These are phyloP conservation scores for Ascomycota sp. DNA, from an alignment of 2,329 filamentous ascomycete genomes.

Conservation along the genomic window DNA sequence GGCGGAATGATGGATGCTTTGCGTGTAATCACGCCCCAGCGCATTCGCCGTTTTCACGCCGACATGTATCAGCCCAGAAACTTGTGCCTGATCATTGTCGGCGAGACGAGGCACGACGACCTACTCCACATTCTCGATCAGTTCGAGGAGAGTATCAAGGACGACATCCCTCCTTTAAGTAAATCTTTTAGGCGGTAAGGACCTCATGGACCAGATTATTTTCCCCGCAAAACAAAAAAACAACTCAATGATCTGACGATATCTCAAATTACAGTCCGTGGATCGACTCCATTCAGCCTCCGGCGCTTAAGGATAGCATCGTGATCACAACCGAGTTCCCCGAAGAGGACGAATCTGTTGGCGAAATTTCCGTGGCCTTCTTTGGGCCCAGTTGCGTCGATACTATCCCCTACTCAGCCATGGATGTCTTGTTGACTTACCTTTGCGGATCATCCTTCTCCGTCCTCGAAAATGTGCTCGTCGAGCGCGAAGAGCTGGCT, in stretches of 20 bases:
- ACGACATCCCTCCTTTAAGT: slow-evolving; percentile 56
- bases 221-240: too few species aligned
- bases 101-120: slow-evolving; percentile 67
- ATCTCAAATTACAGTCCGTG: slow-evolving; percentile 36
- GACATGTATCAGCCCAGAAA: slow-evolving; percentile 98
- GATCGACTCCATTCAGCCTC: slow-evolving; percentile 69
- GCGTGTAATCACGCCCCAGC: slow-evolving; percentile 64
- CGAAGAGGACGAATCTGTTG: slow-evolving; percentile 86
- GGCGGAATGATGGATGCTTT: slow-evolving; percentile 90
- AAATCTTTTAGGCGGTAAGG: slow-evolving; percentile 49
- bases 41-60: slow-evolving; percentile 84
- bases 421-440: slow-evolving; percentile 67
- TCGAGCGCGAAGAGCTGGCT: slow-evolving; percentile 81
- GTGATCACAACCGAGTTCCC: slow-evolving; percentile 76
- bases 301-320: slow-evolving; percentile 48
- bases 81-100: slow-evolving; percentile 76
- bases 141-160: slow-evolving; percentile 73
- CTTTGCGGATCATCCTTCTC: slow-evolving; percentile 86
- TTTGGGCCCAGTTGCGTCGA: slow-evolving; percentile 71
- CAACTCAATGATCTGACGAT: background rate
- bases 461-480: slow-evolving; percentile 73
- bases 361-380: slow-evolving; percentile 71
- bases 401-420: slow-evolving; percentile 42
- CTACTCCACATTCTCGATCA: slow-evolving; percentile 64
- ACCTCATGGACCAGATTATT: too few species aligned